phyloP scores from a whole-genome alignment of 768 basidiomycete species.

The Coprinopsis marcescibilis region DNA sequence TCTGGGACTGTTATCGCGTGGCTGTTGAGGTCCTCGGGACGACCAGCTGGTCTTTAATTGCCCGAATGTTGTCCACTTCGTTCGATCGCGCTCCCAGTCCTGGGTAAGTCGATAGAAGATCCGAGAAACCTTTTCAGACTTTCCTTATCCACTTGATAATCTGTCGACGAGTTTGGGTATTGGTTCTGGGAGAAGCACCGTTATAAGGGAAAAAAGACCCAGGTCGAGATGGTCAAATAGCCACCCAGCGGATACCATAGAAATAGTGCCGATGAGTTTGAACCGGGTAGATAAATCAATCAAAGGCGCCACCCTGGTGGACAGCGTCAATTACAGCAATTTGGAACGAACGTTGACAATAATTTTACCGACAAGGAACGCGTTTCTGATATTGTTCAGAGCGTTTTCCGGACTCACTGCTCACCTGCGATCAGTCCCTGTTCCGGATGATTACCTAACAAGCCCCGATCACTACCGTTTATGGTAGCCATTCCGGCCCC shows the following conservation, averaged over 20 bases:
- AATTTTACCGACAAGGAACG: neutral
- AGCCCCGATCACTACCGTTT: no score
- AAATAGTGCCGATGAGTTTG: neutral
- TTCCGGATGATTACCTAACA: no score
- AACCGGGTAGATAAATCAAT: neutral
- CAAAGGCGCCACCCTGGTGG: neutral
- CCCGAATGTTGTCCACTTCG: neutral
- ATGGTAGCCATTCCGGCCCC: no score
- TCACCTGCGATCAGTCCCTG: no score
- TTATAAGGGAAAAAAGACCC: neutral
- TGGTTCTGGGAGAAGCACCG: neutral
- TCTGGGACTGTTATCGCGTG: constrained; percentile 1
- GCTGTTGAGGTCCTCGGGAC: neutral
- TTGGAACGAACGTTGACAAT: neutral
- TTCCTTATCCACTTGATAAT: constrained; percentile 1
- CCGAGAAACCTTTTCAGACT: neutral
- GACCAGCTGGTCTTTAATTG: neutral
- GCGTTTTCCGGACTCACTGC: no score
- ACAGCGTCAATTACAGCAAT: neutral
- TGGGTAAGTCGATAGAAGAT: neutral
- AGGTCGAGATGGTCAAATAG: neutral
- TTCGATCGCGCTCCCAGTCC: neutral
- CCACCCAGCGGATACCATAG: neutral
- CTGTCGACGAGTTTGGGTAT: neutral
- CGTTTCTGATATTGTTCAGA: neutral